These are phyloP conservation scores for Ogataea neopini DNA, from an alignment of 805 yeast genomes.

Conservation along the genomic window DNA sequence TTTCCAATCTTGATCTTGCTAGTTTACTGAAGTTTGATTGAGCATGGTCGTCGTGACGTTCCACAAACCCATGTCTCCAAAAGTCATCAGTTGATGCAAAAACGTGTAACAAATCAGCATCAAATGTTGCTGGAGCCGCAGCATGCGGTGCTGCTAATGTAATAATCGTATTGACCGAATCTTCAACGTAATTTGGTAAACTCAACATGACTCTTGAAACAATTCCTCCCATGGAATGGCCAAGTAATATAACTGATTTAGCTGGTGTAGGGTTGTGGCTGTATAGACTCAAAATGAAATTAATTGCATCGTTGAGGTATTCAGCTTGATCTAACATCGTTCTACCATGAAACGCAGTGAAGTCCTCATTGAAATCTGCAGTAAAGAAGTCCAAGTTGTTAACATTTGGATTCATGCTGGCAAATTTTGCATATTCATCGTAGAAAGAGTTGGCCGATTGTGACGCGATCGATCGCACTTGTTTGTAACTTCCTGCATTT, in stretches of 20 bases:
- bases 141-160: constrained; percentile 92
- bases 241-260: constrained; percentile 72
- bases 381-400: constrained; percentile 78
- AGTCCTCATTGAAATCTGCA: constrained; percentile 93
- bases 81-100: constrained; percentile 74
- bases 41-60: constrained; percentile 11
- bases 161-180: constrained; percentile 77
- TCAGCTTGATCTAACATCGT: constrained; percentile 94
- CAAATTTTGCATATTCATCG: constrained; percentile 33
- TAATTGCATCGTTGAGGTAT: constrained; percentile 83
- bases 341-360: constrained; percentile 94
- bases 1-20: constrained; percentile 48
- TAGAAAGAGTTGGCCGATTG: constrained; percentile 61
- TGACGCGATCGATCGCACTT: constrained; percentile 90
- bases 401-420: constrained; percentile 33
- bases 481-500: constrained; percentile 92
- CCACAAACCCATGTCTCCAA: constrained; percentile 68
- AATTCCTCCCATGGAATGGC: constrained; percentile 98
- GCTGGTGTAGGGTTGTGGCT: constrained; percentile 30
- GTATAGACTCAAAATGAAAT: constrained; percentile 72
- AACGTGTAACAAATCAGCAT: constrained; percentile 76
- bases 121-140: constrained; percentile 90
- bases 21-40: constrained; percentile 24
- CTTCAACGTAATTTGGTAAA: constrained; percentile 68
- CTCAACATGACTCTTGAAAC: constrained; percentile 86